A percentile compares a stretch with the other conserved stretches of the same genome.
These are phyloP conservation scores for Podaxis sp. DNA, from an alignment of 768 basidiomycete genomes.

Conservation along the genomic window DNA sequence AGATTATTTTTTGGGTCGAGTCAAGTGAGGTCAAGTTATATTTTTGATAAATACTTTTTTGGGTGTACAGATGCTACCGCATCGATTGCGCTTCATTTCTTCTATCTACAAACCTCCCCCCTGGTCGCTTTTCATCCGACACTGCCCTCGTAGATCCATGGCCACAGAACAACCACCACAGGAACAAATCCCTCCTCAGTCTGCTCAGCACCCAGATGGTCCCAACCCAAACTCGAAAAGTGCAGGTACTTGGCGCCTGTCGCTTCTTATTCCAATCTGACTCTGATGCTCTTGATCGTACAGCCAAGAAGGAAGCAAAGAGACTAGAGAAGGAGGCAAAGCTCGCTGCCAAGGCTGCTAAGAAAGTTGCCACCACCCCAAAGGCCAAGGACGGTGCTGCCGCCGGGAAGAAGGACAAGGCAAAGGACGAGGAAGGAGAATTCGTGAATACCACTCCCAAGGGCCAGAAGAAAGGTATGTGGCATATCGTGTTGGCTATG, in stretches of 20 bases:
- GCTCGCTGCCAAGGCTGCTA: slow-evolving; percentile 67
- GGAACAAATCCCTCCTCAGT: background rate
- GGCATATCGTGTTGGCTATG: background rate
- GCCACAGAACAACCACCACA: slow-evolving; percentile 1
- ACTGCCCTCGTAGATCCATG: slow-evolving; percentile 1
- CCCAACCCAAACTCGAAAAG: slow-evolving; percentile 42
- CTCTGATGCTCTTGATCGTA: slow-evolving; percentile 1
- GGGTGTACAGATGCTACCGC: slow-evolving; percentile 4
- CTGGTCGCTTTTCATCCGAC: background rate
- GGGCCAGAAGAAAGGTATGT: slow-evolving; percentile 91
- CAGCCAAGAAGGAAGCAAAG: slow-evolving; percentile 88
- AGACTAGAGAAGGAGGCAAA: slow-evolving; percentile 78
- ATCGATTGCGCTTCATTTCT: slow-evolving; percentile 14
- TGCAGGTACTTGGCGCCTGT: slow-evolving; percentile 29
- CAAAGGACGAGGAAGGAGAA: slow-evolving; percentile 56
- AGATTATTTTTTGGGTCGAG: slow-evolving; percentile 7
- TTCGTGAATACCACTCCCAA: slow-evolving; percentile 88
- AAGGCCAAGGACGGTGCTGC: slow-evolving; percentile 69
- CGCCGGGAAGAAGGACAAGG: slow-evolving; percentile 52
- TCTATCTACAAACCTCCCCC: background rate
- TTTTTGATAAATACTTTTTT: slow-evolving; percentile 7
- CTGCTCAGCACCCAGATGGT: slow-evolving; percentile 1
- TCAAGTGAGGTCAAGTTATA: background rate
- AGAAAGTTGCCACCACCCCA: slow-evolving; percentile 36
- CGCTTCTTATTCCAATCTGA: background rate